Percentiles rank a stretch among this genome's conserved stretches.
Conservation (phyloP, 345 rosid species). For the Camelina sativa region DNA sequence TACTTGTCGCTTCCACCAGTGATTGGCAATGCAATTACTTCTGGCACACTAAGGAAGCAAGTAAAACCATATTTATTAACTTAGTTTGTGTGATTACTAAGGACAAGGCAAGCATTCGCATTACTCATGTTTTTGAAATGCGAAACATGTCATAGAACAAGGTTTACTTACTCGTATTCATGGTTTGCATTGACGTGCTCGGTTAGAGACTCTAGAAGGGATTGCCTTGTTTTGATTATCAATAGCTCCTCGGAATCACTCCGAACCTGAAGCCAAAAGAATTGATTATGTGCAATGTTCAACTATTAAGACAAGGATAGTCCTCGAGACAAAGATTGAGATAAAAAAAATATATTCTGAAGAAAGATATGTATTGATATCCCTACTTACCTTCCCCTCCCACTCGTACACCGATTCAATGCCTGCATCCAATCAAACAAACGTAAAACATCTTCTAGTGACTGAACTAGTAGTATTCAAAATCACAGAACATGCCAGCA, state of each 20-base stretch:
- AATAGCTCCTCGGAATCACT: constrained; percentile 88
- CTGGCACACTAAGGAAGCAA: constrained; percentile 65
- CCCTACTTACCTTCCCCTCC: constrained; percentile 77
- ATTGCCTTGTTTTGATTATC: constrained; percentile 88
- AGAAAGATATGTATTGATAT: neutral
- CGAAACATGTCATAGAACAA: neutral
- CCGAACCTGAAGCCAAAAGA: constrained; percentile 59
- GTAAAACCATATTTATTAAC: neutral
- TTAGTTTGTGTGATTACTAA: neutral
- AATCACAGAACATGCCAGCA: constrained; percentile 5
- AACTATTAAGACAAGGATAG: no score
- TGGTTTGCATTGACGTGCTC: constrained; percentile 94
- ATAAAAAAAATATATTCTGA: neutral
- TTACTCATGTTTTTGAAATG: neutral
- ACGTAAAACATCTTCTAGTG: neutral
- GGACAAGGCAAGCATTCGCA: neutral
- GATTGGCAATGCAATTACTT: constrained; percentile 86
- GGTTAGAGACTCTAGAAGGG: constrained; percentile 74
- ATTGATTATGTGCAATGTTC: neutral
- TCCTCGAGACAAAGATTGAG: neutral
- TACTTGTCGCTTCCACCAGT: constrained; percentile 76
- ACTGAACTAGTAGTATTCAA: neutral
- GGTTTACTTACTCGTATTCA: constrained; percentile 79
- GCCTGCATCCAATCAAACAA: constrained; percentile 56
- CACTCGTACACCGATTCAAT: constrained; percentile 85